Conservation (phyloP, 148 eudicot species). For the Fagopyrum tataricum region DNA sequence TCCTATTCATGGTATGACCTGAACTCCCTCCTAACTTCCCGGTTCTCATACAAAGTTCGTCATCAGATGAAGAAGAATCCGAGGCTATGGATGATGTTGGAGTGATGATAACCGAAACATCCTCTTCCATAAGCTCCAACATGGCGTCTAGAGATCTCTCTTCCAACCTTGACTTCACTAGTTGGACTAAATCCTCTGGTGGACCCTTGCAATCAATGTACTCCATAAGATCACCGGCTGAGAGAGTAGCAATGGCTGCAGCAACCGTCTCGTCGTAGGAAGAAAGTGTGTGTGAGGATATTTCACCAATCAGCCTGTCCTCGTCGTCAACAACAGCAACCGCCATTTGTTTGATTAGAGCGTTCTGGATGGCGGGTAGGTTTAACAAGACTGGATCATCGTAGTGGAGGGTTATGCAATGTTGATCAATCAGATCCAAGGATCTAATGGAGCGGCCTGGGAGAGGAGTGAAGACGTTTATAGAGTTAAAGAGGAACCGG, state of each 20-base stretch:
- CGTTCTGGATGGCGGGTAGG: slow-evolving; percentile 30
- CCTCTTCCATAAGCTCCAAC: slow-evolving; percentile 60
- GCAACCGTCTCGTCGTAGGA: slow-evolving; percentile 57
- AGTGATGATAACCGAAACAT: neutral
- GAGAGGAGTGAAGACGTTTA: slow-evolving; percentile 61
- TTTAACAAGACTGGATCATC: slow-evolving; percentile 47
- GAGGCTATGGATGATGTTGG: neutral
- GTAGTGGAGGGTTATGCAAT: slow-evolving; percentile 38
- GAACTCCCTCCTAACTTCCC: slow-evolving; percentile 27
- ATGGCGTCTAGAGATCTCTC: slow-evolving; percentile 45
- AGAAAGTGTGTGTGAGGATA: slow-evolving; percentile 56
- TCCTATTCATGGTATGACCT: slow-evolving; percentile 31
- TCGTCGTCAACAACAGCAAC: slow-evolving; percentile 64
- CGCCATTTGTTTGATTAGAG: slow-evolving; percentile 38
- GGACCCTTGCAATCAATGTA: slow-evolving; percentile 63
- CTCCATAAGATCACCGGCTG: slow-evolving; percentile 71
- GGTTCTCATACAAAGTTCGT: slow-evolving; percentile 32
- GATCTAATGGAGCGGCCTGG: slow-evolving; percentile 50
- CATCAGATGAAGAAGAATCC: slow-evolving; percentile 55
- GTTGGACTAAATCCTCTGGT: slow-evolving; percentile 51
- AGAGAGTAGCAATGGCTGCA: slow-evolving; percentile 56
- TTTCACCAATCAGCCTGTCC: slow-evolving; percentile 63
- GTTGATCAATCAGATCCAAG: slow-evolving; percentile 42
- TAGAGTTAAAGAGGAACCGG: slow-evolving; percentile 76
- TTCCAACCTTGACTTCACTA: slow-evolving; percentile 53